Evolutionary conservation across 2,329 filamentous ascomycete genomes (phyloP).

Genomic region (Xylariaceae sp.): DNA sequence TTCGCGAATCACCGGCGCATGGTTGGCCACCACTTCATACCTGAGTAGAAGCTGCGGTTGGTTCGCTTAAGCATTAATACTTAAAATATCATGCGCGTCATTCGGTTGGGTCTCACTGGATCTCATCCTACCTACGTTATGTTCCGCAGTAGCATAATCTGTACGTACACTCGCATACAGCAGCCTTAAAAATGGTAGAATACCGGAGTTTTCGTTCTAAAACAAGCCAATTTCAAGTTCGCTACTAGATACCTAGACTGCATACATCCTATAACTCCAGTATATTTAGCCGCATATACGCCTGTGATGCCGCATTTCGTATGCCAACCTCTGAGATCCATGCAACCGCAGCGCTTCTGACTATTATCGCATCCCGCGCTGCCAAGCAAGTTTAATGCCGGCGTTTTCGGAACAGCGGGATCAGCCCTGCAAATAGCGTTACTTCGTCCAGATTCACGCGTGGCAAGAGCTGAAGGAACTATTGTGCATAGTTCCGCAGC

Average conservation of each 20-base stretch:
- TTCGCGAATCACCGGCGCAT: conserved; percentile 13
- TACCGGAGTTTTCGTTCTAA: too few relatives aligned
- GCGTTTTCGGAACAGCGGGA: conserved; percentile 23
- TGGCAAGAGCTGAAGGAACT: too few relatives aligned
- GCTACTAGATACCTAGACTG: too few relatives aligned
- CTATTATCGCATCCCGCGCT: conserved; percentile 7
- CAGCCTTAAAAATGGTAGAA: too few relatives aligned
- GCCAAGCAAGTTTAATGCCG: conserved; percentile 24
- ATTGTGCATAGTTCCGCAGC: too few relatives aligned
- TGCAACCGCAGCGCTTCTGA: conserved; percentile 3
- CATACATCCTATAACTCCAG: too few relatives aligned
- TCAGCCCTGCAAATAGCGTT: conserved; percentile 26
- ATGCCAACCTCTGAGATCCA: conserved; percentile 14
- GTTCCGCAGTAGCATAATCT: conserved; percentile 9
- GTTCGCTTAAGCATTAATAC: conserved; percentile 19
- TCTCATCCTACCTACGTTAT: background rate
- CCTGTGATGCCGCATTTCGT: conserved; percentile 1
- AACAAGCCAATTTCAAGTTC: too few relatives aligned
- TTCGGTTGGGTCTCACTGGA: conserved; percentile 9
- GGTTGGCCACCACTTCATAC: conserved; percentile 1
- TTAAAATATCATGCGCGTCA: conserved; percentile 25
- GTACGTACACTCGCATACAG: background rate
- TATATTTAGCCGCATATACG: conserved; percentile 9
- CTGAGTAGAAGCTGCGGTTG: conserved; percentile 9
- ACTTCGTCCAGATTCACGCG: too few relatives aligned